These are phyloP conservation scores for Umbellularia californica DNA, from an alignment of 164 flowering plant genomes.

Conservation along the genomic window DNA sequence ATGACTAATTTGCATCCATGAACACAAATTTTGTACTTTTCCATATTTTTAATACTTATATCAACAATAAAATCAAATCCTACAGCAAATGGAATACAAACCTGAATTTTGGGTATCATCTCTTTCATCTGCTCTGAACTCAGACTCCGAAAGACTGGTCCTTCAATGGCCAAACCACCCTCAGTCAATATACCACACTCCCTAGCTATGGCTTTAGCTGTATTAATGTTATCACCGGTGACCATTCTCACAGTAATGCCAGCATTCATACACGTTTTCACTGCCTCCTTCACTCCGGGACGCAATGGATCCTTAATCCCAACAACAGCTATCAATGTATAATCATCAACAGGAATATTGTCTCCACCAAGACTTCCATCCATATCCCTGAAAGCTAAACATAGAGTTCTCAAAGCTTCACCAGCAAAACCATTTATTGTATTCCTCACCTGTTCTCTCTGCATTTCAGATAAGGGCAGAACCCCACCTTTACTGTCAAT, in stretches of 20 bases:
- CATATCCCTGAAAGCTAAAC: conserved; percentile 45
- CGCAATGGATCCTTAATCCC: conserved; percentile 60
- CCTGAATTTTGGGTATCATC: conserved; percentile 39
- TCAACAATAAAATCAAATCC: no score
- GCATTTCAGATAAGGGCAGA: conserved; percentile 28
- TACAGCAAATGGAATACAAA: conserved; percentile 4
- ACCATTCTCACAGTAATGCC: conserved; percentile 56
- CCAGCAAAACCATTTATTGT: conserved; percentile 37
- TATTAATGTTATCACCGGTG: conserved; percentile 51
- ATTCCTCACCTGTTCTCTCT: conserved; percentile 19
- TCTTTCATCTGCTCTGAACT: conserved; percentile 28
- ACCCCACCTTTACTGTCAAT: conserved; percentile 27
- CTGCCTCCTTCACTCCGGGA: conserved; percentile 53
- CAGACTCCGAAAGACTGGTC: conserved; percentile 34
- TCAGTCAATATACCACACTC: conserved; percentile 49
- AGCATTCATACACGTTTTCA: conserved; percentile 37
- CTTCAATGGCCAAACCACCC: conserved; percentile 50
- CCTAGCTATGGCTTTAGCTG: conserved; percentile 52
- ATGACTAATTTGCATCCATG: no score
- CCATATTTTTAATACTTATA: no score
- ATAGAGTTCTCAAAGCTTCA: conserved; percentile 47
- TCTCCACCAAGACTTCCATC: conserved; percentile 17
- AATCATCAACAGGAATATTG: conserved; percentile 33
- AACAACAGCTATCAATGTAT: conserved; percentile 41
- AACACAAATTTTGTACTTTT: no score